Evolutionary conservation across 495 filamentous ascomycete genomes (phyloP).

Genomic region (Rusavskia elegans): DNA sequence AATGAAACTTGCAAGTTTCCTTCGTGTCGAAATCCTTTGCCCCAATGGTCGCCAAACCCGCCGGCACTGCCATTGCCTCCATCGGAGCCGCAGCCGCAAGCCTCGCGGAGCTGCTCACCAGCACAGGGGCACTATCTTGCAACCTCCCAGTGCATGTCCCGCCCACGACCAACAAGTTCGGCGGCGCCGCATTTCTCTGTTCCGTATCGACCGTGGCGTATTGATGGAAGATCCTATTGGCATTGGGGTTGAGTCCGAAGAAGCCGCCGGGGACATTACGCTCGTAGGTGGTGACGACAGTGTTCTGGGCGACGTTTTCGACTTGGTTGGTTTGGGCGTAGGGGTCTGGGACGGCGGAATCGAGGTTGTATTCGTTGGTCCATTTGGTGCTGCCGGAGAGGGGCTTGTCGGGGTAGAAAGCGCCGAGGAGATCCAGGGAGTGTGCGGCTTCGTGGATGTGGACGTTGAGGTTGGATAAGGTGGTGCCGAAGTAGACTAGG

Average conservation of each 20-base stretch:
- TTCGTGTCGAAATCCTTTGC: neutral
- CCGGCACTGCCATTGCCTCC: neutral
- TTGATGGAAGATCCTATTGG: constrained; percentile 16
- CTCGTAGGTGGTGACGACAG: constrained; percentile 16
- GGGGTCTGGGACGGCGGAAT: constrained; percentile 13
- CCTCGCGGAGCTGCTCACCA: neutral
- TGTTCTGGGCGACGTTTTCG: constrained; percentile 22
- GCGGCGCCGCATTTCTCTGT: constrained; percentile 2
- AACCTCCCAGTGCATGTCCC: constrained; percentile 4
- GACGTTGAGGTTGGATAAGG: constrained; percentile 1
- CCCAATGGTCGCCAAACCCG: neutral
- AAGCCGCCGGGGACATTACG: constrained; percentile 17
- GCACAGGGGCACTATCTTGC: constrained; percentile 1
- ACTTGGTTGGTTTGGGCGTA: constrained; percentile 14
- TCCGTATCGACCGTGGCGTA: constrained; percentile 5
- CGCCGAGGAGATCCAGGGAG: constrained; percentile 15
- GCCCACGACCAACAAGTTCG: constrained; percentile 2
- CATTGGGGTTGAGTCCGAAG: constrained; percentile 8
- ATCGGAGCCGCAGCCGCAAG: neutral
- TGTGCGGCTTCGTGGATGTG: constrained; percentile 18
- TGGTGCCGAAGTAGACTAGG: constrained; percentile 8
- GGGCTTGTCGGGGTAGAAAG: constrained; percentile 5
- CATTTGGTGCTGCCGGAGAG: constrained; percentile 13
- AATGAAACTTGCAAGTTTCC: neutral
- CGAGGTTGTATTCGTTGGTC: constrained; percentile 14